A percentile compares a stretch with the other conserved stretches of the same genome.
Evolutionary conservation across 1,284 basidiomycete species (phyloP).

Genomic region (Xerocomus cyaneibrunnescens): DNA sequence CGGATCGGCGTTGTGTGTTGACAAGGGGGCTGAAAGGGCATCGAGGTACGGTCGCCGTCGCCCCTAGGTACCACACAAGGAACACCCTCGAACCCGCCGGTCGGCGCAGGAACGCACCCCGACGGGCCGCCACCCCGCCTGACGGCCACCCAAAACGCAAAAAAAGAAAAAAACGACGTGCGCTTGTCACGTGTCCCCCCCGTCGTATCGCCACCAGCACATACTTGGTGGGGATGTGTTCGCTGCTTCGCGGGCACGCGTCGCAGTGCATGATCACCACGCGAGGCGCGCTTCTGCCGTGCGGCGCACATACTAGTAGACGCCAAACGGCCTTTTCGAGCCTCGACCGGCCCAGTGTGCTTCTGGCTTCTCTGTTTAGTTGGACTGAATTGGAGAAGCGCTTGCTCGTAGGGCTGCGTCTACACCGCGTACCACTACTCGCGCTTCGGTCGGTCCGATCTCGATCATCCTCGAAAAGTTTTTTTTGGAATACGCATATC

Average conservation of each 20-base stretch:
- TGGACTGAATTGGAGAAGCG: not conserved
- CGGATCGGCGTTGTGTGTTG: no score
- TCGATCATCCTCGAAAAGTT: not conserved
- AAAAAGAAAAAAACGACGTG: not conserved
- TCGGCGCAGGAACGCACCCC: no score
- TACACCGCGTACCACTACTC: not conserved
- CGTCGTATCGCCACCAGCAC: no score
- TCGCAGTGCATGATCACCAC: conserved; percentile 17
- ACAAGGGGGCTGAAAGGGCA: not conserved
- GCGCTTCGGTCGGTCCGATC: not conserved
- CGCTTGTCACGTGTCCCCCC: no score
- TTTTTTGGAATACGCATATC: not conserved
- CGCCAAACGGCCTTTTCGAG: not conserved
- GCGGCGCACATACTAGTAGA: no score
- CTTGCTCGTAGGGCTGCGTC: not conserved
- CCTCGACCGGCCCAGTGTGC: not conserved
- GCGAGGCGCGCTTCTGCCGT: conserved; percentile 3
- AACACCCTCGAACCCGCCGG: no score
- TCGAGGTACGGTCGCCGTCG: not conserved
- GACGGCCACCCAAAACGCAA: no score
- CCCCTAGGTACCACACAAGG: not conserved
- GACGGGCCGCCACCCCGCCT: no score
- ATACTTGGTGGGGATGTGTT: no score
- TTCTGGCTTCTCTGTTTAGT: not conserved
- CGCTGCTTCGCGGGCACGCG: not conserved